Percentiles rank a stretch among this genome's conserved stretches.
These are phyloP conservation scores for Colletotrichum chlorophyti DNA, from an alignment of 2,329 filamentous ascomycete genomes.

Conservation along the genomic window DNA sequence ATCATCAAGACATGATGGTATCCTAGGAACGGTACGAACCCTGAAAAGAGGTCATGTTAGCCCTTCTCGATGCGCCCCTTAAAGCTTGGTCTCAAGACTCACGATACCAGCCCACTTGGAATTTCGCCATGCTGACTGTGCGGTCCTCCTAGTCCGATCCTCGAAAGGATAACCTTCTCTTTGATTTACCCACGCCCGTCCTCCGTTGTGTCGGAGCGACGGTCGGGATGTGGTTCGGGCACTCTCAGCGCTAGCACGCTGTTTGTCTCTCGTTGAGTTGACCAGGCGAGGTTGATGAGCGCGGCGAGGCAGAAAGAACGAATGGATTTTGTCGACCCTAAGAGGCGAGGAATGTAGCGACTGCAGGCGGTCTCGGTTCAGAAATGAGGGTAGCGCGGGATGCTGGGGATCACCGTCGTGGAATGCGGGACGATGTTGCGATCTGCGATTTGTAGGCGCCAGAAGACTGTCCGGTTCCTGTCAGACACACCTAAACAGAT, in stretches of 20 bases:
- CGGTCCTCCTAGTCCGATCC: slow-evolving; percentile 8
- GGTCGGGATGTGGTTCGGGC: slow-evolving; percentile 27
- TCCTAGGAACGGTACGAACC: slow-evolving; percentile 72
- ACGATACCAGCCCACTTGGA: slow-evolving; percentile 59
- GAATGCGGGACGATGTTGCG: slow-evolving; percentile 28
- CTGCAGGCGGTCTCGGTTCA: background rate
- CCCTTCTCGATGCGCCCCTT: no score
- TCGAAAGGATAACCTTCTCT: slow-evolving; percentile 18
- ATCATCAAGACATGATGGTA: slow-evolving; percentile 96
- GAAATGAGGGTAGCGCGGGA: background rate
- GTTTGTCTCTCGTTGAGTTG: slow-evolving; percentile 20
- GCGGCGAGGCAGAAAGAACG: background rate
- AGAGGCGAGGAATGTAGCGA: background rate
- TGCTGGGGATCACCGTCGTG: slow-evolving; percentile 28
- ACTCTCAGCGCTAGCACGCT: slow-evolving; percentile 29
- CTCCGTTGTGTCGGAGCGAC: slow-evolving; percentile 31
- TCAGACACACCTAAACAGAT: slow-evolving; percentile 28
- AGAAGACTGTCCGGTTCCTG: slow-evolving; percentile 5
- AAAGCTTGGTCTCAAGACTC: no score
- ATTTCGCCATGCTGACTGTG: slow-evolving; percentile 39
- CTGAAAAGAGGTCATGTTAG: slow-evolving; percentile 41
- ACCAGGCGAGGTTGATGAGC: background rate
- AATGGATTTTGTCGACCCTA: background rate
- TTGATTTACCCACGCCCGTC: slow-evolving; percentile 27
- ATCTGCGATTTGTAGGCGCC: slow-evolving; percentile 16